Base-by-base conservation (phyloP, 1,284 basidiomycete species). In the Sphagnurus paluster region DNA sequence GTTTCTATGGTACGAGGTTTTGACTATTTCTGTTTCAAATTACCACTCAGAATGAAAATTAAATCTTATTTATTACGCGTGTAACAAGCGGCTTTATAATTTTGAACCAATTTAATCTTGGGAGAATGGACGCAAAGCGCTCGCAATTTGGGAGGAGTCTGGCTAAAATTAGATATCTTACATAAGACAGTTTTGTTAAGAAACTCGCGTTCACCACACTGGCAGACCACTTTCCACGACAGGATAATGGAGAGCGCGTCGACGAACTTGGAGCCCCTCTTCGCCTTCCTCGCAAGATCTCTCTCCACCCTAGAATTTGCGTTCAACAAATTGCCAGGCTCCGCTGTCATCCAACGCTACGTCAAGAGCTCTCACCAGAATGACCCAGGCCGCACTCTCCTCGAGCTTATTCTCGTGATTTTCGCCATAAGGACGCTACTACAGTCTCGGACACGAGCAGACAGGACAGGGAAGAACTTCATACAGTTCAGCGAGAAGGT, bases 401-500 rank as follows among this genome's bases (percentile, higher is more conserved):
- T 99, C 52, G 97, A 99, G 69, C 67, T 98, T 35, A 82, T 96
- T 42, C 81, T 99, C 33, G 68, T 97, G 51, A 75, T 92, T 43
- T 98, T 98, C 61, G 90, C 93, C 16, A 77, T 98, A 42, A 75
- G 93, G 43, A 99, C 95, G 0, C 72, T 98, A 20, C 67, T 98
- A 37, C 93, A 95, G 68, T 88, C 88, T 23, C 76, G 96, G 24
- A 98, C 95, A 0, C 78, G 94, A 35, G 86, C 90, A 36, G 92
- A 95, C 55, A 80, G 84, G 45, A 84, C 80, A 21, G 87, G 84
- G n/a, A 93, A 88, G 63, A 87, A 93, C 66, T 98, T 95, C 65
- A 92, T 99, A 52, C 80, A 93, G 60, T 88, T 98, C 48, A 83
- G 76, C 38, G 89, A 93, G 57, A 93, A 96, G 80, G 94, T 93